Percentiles rank a stretch among this genome's conserved stretches.
These are phyloP conservation scores for Fragilaria radians DNA, from an alignment of 108 stramenopile species.

Conservation along the genomic window DNA sequence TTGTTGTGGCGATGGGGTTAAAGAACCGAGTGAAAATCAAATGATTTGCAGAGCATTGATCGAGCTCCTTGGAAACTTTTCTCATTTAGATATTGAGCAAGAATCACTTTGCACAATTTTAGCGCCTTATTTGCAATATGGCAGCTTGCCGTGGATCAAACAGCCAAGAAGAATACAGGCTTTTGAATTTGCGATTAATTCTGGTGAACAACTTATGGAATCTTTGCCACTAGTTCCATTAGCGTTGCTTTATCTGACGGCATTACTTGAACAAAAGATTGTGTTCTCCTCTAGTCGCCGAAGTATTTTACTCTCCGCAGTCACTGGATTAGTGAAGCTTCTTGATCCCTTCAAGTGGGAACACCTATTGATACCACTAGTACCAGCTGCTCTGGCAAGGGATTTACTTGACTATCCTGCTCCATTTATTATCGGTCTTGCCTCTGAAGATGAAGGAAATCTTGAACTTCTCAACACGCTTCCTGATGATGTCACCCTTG, in stretches of 20 bases:
- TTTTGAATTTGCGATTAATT: constrained; percentile 26
- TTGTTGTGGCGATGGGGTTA: constrained; percentile 4
- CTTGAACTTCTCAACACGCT: constrained; percentile 50
- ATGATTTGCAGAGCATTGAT: constrained; percentile 44
- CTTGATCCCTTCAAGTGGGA: constrained; percentile 69
- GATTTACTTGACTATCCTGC: constrained; percentile 86
- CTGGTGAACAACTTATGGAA: constrained; percentile 48
- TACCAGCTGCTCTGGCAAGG: constrained; percentile 62
- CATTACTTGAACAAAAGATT: constrained; percentile 82
- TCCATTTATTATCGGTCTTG: constrained; percentile 75
- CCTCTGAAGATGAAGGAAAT: constrained; percentile 60
- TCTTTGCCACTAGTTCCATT: constrained; percentile 71
- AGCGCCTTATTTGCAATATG: constrained; percentile 41
- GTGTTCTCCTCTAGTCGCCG: constrained; percentile 68
- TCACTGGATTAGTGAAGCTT: constrained; percentile 38
- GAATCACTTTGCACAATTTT: constrained; percentile 38
- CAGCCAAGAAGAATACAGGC: constrained; percentile 45
- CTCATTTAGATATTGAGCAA: constrained; percentile 43
- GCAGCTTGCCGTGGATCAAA: constrained; percentile 49
- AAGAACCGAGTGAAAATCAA: not conserved
- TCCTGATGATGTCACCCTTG: constrained; percentile 73
- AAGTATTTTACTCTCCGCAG: constrained; percentile 57
- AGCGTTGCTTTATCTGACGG: constrained; percentile 61
- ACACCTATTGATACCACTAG: constrained; percentile 72
- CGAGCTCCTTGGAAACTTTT: constrained; percentile 55